Evolutionary conservation across 306 rosid genomes (phyloP).

Genomic region (Arachis stenosperma): DNA sequence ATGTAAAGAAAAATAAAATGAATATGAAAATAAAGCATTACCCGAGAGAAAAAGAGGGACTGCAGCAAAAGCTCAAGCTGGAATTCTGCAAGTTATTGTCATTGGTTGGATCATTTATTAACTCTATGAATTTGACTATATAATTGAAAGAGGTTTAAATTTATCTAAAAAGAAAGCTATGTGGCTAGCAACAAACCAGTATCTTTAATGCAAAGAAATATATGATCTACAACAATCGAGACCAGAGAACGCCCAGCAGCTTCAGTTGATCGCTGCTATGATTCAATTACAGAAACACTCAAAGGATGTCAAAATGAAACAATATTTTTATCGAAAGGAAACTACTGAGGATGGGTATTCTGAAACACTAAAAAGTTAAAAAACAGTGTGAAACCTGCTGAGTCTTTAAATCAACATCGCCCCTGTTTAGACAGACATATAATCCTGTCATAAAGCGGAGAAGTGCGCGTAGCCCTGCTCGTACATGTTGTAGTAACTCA

Average conservation of each 20-base stretch:
- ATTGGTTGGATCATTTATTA: conserved; percentile 37
- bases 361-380: conserved; percentile 33
- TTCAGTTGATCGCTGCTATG: conserved; percentile 76
- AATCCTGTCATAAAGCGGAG: conserved; percentile 88
- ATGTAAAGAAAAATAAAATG: conserved; percentile 7
- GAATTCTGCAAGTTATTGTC: conserved; percentile 71
- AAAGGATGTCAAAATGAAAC: conserved; percentile 37
- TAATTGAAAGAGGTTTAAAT: conserved; percentile 26
- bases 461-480: conserved; percentile 89
- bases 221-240: conserved; percentile 84
- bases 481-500: conserved; percentile 32
- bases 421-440: conserved; percentile 86
- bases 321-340: conserved; percentile 19
- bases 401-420: conserved; percentile 74
- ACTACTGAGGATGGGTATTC: conserved; percentile 23
- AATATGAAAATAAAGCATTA: conserved; percentile 38
- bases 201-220: conserved; percentile 89
- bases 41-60: conserved; percentile 92
- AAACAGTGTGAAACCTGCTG: conserved; percentile 60
- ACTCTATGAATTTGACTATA: conserved; percentile 22
- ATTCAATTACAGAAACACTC: conserved; percentile 40
- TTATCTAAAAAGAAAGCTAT: conserved; percentile 3
- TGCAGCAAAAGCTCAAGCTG: conserved; percentile 94
- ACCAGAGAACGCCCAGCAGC: conserved; percentile 88
- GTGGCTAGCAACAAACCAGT: conserved; percentile 62